Percentiles rank a stretch among this genome's conserved stretches.
Evolutionary conservation across 352 stramenopile genomes (phyloP).

Genomic region (Globisporangium iwayamae): DNA sequence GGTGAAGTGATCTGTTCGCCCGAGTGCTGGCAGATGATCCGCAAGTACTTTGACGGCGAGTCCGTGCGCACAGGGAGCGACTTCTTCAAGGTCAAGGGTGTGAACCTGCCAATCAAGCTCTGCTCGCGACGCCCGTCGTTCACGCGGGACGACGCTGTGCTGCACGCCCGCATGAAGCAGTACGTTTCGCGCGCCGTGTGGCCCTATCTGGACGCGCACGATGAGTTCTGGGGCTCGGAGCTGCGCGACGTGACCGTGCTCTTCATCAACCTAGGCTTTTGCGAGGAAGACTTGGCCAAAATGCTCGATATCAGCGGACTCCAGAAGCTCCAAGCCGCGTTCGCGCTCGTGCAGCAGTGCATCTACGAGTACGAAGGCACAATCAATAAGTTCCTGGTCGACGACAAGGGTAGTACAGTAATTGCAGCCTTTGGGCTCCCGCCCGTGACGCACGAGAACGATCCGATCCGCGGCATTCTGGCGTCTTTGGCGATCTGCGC

Average conservation of each 20-base stretch:
- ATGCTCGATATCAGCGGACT: constrained; percentile 73
- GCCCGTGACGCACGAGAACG: constrained; percentile 91
- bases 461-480: constrained; percentile 87
- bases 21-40: constrained; percentile 74
- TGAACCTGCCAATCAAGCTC: constrained; percentile 60
- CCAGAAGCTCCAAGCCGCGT: constrained; percentile 74
- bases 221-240: constrained; percentile 93
- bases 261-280: constrained; percentile 94
- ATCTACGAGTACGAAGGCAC: constrained; percentile 94
- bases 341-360: constrained; percentile 82
- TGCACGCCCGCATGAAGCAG: constrained; percentile 86
- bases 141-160: constrained; percentile 70
- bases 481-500: constrained; percentile 84
- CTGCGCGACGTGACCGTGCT: constrained; percentile 89
- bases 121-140: constrained; percentile 70
- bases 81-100: constrained; percentile 58
- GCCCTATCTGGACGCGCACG: constrained; percentile 88
- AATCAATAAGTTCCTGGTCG: constrained; percentile 96
- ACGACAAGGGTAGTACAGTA: constrained; percentile 93
- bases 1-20: constrained; percentile 89
- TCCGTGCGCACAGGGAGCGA: constrained; percentile 26
- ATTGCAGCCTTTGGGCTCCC: constrained; percentile 92
- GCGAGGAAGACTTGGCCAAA: constrained; percentile 70
- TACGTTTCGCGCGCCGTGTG: constrained; percentile 91
- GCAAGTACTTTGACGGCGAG: constrained; percentile 57